Evolutionary conservation across 2,329 filamentous ascomycete species (phyloP).

Genomic region (Thielaviopsis musarum): DNA sequence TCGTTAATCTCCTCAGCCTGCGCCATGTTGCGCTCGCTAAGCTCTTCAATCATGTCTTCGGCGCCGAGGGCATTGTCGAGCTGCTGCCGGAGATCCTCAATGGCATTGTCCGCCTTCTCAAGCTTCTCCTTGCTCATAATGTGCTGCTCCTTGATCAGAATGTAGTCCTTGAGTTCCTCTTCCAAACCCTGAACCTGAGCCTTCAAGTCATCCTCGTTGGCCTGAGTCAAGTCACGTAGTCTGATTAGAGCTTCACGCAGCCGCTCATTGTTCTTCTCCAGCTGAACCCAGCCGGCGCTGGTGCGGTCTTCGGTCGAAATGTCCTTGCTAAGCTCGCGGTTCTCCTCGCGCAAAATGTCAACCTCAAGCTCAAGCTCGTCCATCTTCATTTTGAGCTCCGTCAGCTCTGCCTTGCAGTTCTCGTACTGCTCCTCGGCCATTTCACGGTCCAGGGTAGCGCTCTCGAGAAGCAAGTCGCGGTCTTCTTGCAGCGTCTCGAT

Average conservation of each 20-base stretch:
- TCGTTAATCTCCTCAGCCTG: constrained; percentile 73
- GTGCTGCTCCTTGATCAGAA: constrained; percentile 50
- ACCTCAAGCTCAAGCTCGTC: constrained; percentile 82
- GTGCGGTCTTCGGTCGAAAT: constrained; percentile 80
- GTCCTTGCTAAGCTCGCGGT: constrained; percentile 63
- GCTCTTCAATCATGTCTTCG: constrained; percentile 85
- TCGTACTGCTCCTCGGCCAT: constrained; percentile 93
- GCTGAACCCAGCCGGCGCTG: constrained; percentile 74
- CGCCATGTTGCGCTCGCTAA: constrained; percentile 73
- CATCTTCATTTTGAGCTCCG: constrained; percentile 53
- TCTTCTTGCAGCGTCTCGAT: constrained; percentile 52
- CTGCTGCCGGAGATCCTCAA: constrained; percentile 78
- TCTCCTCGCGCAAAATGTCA: constrained; percentile 76
- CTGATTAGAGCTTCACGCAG: constrained; percentile 71
- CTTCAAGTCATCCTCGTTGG: constrained; percentile 65
- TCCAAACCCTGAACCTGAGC: constrained; percentile 59
- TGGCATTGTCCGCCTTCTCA: constrained; percentile 51
- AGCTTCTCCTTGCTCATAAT: constrained; percentile 57
- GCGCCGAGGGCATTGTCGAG: constrained; percentile 75
- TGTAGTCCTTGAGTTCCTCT: constrained; percentile 53
- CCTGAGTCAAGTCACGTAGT: constrained; percentile 72
- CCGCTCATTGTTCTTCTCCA: constrained; percentile 80
- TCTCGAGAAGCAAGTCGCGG: constrained; percentile 69
- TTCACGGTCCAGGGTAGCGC: constrained; percentile 77
- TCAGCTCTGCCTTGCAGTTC: constrained; percentile 61